Conservation (phyloP, 495 filamentous ascomycete genomes). For the Penicillium dipodomyicola region DNA sequence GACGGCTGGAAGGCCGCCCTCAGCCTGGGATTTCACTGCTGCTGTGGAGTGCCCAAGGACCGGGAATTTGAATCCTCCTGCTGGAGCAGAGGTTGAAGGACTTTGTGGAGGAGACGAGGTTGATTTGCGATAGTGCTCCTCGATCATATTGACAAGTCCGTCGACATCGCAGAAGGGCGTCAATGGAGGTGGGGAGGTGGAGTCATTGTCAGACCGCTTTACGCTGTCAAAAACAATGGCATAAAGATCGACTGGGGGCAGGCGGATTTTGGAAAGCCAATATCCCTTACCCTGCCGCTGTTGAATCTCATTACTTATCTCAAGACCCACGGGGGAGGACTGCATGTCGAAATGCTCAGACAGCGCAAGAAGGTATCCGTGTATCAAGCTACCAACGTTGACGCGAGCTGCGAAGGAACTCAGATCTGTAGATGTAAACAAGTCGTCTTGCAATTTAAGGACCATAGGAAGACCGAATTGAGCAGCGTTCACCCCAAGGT, state of each 20-base stretch:
- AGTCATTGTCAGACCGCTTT: constrained; percentile 13
- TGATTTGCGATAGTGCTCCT: constrained; percentile 60
- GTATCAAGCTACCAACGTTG: constrained; percentile 75
- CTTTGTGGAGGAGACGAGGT: constrained; percentile 61
- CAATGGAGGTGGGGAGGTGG: constrained; percentile 16
- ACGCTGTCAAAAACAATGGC: constrained; percentile 37
- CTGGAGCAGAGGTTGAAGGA: constrained; percentile 70
- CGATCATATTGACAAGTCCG: constrained; percentile 68
- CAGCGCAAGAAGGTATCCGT: constrained; percentile 81
- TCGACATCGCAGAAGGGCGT: constrained; percentile 45
- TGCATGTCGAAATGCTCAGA: constrained; percentile 77
- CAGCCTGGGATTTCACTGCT: constrained; percentile 27
- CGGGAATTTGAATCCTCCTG: constrained; percentile 60
- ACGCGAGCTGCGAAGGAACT: constrained; percentile 59
- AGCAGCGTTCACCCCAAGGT: constrained; percentile 81
- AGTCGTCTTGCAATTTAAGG: constrained; percentile 79
- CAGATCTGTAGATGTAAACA: constrained; percentile 57
- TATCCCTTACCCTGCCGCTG: constrained; percentile 65
- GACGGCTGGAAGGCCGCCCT: constrained; percentile 33
- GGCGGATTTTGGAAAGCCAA: constrained; percentile 66
- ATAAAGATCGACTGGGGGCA: constrained; percentile 54
- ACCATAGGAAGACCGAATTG: constrained; percentile 82
- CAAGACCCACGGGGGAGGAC: constrained; percentile 58
- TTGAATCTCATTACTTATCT: constrained; percentile 71
- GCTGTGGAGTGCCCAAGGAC: constrained; percentile 45